Base-by-base conservation (phyloP, 306 rosid species). In the Sechiopsis laciniata region DNA sequence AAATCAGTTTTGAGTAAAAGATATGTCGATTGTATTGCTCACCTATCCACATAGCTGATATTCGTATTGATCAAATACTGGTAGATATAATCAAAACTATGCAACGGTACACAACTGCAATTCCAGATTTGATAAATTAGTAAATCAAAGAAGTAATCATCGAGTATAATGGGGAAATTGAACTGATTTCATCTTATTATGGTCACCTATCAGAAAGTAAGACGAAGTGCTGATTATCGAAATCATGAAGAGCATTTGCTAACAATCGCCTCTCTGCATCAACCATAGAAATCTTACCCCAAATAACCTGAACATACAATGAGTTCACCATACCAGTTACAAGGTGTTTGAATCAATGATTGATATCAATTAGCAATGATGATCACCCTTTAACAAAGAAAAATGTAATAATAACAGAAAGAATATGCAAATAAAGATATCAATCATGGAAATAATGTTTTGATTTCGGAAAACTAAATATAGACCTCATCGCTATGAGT, bases 281-380 rank as follows among this genome's bases (percentile, higher is more conserved):
- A 55, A 95, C 87, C 99, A 95, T 95, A 52, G 99, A 88, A 82
- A 95, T 95, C 82, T 88, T 95, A 13, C 99, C 99, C 99, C 99
- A 95, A 19, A 95, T 81, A 69, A 95, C 99, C 99, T 95, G 87
- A 66, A 83, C 55, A 76, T 79, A 77, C 80, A 76, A 81, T 17
- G 20, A 55, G 62, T 46, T 21, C 8, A 14, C 19, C 53, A 20
- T 35, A 74, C 61, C 37, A 55, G 77, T 79, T 76, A 26, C 32
- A 5, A 42, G 55, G 63, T 42, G 8, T 21, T 56, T 69, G 13
- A 58, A 70, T 70, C 46, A 7, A 12, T 69, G 58, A 22, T 69
- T 21, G 73, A 69, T 67, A 48, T 10, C 9, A 48, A 50, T 4
- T 22, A 20, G 57, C 56, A 48, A 22, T 16, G 8, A 62, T 3